Conservation (phyloP, 208 protist species). For the Vickermania ingenoplastis region DNA sequence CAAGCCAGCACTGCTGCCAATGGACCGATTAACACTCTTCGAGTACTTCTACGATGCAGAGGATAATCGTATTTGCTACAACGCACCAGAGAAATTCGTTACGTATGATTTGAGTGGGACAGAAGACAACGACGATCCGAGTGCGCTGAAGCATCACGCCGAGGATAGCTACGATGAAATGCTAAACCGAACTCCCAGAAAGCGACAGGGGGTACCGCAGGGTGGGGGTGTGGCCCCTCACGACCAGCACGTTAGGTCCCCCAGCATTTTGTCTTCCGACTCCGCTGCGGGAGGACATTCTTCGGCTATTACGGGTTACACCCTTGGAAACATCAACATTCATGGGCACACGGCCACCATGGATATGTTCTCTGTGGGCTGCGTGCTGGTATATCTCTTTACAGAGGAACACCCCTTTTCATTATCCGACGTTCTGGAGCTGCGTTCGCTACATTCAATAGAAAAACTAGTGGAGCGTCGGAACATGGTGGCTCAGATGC, state of each 20-base stretch:
- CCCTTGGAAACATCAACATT: conserved; percentile 39
- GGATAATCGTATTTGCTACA: conserved; percentile 65
- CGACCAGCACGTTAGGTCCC: neutral
- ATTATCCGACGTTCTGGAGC: conserved; percentile 43
- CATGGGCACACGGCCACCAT: conserved; percentile 55
- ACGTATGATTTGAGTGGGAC: conserved; percentile 12
- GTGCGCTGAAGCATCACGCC: neutral
- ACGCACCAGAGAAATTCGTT: conserved; percentile 83
- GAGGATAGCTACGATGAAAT: too few relatives aligned
- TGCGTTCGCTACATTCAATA: conserved; percentile 20
- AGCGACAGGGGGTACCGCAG: too few relatives aligned
- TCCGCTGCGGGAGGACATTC: neutral
- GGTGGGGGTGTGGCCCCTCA: neutral
- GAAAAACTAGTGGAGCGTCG: neutral
- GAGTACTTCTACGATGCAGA: conserved; percentile 87
- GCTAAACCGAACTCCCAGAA: too few relatives aligned
- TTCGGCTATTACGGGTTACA: conserved; percentile 7
- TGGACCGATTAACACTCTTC: conserved; percentile 68
- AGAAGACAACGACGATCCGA: neutral
- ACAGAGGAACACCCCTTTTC: conserved; percentile 57
- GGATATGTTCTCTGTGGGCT: conserved; percentile 78
- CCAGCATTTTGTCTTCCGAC: neutral
- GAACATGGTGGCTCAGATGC: neutral
- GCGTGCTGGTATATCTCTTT: conserved; percentile 61
- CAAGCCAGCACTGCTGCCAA: conserved; percentile 58